These are phyloP conservation scores for Hamamelis virginiana DNA, from an alignment of 164 flowering plant genomes.

Conservation along the genomic window DNA sequence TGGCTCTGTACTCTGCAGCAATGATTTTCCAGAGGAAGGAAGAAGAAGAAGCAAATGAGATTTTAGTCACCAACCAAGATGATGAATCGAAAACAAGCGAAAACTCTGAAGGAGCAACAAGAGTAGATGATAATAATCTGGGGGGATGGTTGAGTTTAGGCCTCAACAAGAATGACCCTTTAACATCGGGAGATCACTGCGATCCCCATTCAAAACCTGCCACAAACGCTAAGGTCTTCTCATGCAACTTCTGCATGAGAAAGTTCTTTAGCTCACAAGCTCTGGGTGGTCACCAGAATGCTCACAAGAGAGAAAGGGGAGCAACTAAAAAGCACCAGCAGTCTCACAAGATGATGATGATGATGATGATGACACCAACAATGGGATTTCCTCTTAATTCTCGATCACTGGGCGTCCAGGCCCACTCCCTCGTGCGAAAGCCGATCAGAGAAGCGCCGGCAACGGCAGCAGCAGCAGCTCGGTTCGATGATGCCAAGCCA, in stretches of 20 bases:
- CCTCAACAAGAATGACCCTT: constrained; percentile 28
- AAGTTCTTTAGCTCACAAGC: constrained; percentile 65
- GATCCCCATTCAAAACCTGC: constrained; percentile 25
- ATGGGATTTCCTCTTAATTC: constrained; percentile 26
- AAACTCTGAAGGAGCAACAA: constrained; percentile 3
- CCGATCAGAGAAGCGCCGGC: constrained; percentile 21
- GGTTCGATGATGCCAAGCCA: constrained; percentile 20
- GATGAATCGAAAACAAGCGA: constrained; percentile 9
- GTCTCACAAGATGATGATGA: constrained; percentile 36
- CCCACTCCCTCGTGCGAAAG: constrained; percentile 33
- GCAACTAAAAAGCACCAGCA: constrained; percentile 41
- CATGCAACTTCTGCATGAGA: constrained; percentile 67
- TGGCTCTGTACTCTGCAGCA: too few species aligned
- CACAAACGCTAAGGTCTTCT: constrained; percentile 45
- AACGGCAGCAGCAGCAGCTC: constrained; percentile 15
- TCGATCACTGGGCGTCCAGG: constrained; percentile 31
- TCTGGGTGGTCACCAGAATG: constrained; percentile 64
- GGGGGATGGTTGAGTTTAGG: constrained; percentile 47
- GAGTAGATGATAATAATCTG: constrained; percentile 27
- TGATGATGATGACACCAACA: constrained; percentile 21
- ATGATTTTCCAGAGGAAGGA: constrained; percentile 27
- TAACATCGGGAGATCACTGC: constrained; percentile 18
- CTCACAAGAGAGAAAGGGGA: constrained; percentile 64
- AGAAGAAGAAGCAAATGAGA: constrained; percentile 19
- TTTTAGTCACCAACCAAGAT: constrained; percentile 14